Base-by-base conservation (phyloP, 306 rosid genomes). In the Bauhinia variegata region DNA sequence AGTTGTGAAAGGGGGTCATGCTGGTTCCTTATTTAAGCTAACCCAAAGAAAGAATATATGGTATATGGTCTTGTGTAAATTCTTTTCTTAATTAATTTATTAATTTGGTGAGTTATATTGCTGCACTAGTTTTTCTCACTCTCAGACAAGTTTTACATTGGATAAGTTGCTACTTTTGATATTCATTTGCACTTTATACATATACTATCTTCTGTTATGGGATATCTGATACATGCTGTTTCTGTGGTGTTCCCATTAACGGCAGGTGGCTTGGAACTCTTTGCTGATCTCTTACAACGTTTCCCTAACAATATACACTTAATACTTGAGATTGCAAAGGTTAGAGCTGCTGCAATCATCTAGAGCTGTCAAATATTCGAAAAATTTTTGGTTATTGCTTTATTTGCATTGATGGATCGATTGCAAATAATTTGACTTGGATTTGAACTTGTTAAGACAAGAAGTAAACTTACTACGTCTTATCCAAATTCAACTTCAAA, bases 291-390 rank as follows among this genome's bases (percentile, higher is more conserved):
- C 63, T 83, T 86, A 67, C 97, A 88, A 75, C 97, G 99, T 68
- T 95, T 90, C 79, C 99, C 99, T 38, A 88, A 86, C 78, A 95
- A 95, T 73, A 54, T 54, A 75, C 96, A 95, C 81, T 75, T 95
- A 63, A 70, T 95, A 64, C 99, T 95, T 73, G 99, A 95, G 82
- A 84, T 84, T 78, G 97, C 97, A 11, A 95, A 95, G 99, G 99
- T 88, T 76, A 67, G 88, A 30, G 53, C 79, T 32, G 65, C 65
- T 80, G 54, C 77, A 67, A 30, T 44, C 61, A 42, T 51, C 30
- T 47, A 56, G 31, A 61, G 54, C 72, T 47, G 23, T 58, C 55
- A 53, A 34, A 18, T 60, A 52, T 68, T 46, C 34, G 64, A 67
- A 41, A 15, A 49, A 31, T 30, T 39, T 61, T 47, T 23, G 30